Base-by-base conservation (phyloP, 768 basidiomycete genomes). In the Lactifluus pinguis region DNA sequence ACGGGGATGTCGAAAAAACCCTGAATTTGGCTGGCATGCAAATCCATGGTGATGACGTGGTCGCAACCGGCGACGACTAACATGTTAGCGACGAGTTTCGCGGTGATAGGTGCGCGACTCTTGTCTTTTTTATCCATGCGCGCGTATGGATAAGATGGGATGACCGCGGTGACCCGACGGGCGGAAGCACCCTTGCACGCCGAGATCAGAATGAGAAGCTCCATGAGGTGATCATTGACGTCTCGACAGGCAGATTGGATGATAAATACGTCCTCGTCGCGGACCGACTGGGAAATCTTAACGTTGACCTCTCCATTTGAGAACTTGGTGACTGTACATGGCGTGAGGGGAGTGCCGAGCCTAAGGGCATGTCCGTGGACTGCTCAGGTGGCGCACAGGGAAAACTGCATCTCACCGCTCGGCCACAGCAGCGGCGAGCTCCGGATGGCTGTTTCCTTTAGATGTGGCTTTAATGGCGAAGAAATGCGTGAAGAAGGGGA, bases 1-100 rank as follows among this genome's bases (percentile, higher is more conserved):
- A 97, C 95, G 9, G 95, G 95, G 66, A 98, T 92, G 72, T 98
- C 94, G 72, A 98, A 98, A 79, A 98, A 98, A 7, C 95, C 95
- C 71, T 98, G 95, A 62, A 98, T 98, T 76, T 98, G 95, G 68
- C 89, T 89, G 45, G 95, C 95, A 70, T 98, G 95, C 53, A 98
- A 77, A 72, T 98, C 95, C 89, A 98, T 95, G n/a, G 95, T 98
- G 67, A 99, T 98, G 69, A 99, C 88, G 70, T 98, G 95, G 74
- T 98, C 95, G 71, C 94, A 97, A 25, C 95, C 95, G 9, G 97
- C 95, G 50, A 97, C 91, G 48, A 85, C 87, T 61, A 99, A 79
- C 95, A 98, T 98, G 74, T 97, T 98, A 25, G 95, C 95, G 51
- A 98, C 92, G 56, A 99, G 83, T 76, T 99, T 99, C 49, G 95